Conservation (phyloP, 2,329 filamentous ascomycete genomes). For the Microdochium trichocladiopsis region DNA sequence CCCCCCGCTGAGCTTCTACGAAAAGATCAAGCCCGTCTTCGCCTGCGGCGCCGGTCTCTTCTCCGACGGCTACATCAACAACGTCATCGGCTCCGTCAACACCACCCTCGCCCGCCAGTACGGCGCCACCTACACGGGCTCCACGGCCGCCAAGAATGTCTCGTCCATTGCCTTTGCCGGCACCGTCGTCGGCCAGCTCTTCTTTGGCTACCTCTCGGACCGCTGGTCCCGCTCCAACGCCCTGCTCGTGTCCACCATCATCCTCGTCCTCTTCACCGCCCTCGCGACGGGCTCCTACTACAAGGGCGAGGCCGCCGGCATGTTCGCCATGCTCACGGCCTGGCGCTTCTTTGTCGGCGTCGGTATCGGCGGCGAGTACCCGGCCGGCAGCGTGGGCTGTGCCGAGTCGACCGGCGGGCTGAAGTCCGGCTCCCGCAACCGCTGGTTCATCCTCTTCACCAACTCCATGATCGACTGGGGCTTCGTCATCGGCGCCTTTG, state of each 20-base stretch:
- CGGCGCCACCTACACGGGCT: conserved; percentile 58
- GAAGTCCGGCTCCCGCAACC: conserved; percentile 72
- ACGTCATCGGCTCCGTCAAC: conserved; percentile 64
- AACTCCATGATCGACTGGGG: conserved; percentile 81
- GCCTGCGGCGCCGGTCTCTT: conserved; percentile 88
- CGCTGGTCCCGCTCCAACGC: conserved; percentile 80
- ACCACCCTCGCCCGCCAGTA: conserved; percentile 69
- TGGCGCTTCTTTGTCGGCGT: conserved; percentile 74
- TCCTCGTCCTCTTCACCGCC: conserved; percentile 79
- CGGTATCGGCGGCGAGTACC: not conserved
- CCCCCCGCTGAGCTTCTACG: not conserved
- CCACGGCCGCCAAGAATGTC: conserved; percentile 66
- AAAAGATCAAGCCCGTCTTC: conserved; percentile 57
- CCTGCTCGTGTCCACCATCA: conserved; percentile 71
- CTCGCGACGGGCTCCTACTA: conserved; percentile 69
- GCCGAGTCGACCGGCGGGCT: conserved; percentile 82
- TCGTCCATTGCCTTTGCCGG: conserved; percentile 80
- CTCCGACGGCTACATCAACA: conserved; percentile 88
- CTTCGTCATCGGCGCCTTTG: conserved; percentile 73
- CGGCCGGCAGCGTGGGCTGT: conserved; percentile 71
- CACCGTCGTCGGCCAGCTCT: conserved; percentile 70
- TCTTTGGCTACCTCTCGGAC: conserved; percentile 77
- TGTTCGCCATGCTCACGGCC: conserved; percentile 66
- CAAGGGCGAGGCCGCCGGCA: conserved; percentile 55
- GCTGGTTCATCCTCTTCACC: conserved; percentile 88